phyloP scores from a whole-genome alignment of 768 basidiomycete genomes.

The Candolleomyces eurysporus region DNA sequence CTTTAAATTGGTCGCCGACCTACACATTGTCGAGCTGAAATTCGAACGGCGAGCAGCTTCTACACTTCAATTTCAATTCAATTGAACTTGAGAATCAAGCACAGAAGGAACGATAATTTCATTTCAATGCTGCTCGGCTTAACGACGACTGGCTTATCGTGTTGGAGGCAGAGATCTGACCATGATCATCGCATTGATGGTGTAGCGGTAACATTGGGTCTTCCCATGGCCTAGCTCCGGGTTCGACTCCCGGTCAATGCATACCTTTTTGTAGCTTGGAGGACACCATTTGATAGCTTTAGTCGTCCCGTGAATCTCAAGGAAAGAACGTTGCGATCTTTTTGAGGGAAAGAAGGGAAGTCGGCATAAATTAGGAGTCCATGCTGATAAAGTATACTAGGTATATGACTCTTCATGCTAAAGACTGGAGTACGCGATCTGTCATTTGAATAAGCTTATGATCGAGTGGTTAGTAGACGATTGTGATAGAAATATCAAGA shows the following conservation, averaged over 20 bases:
- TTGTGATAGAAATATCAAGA: slow-evolving; percentile 2
- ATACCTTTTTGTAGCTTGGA: slow-evolving; percentile 12
- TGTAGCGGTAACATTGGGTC: slow-evolving; percentile 84
- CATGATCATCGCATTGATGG: slow-evolving; percentile 44
- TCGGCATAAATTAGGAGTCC: slow-evolving; percentile 4
- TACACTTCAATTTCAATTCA: too few species aligned
- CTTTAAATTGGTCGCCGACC: too few species aligned
- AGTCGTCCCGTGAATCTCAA: too few species aligned
- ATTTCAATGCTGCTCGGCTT: too few species aligned
- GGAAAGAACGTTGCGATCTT: too few species aligned
- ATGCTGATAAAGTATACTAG: slow-evolving; percentile 7
- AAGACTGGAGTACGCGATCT: slow-evolving; percentile 58
- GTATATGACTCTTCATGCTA: slow-evolving; percentile 38
- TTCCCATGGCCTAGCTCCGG: slow-evolving; percentile 68
- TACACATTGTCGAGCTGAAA: too few species aligned
- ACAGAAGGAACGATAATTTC: too few species aligned
- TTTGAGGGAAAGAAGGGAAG: too few species aligned
- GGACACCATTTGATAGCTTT: not conserved
- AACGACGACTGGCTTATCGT: too few species aligned
- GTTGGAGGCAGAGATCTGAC: too few species aligned
- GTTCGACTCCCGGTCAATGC: slow-evolving; percentile 56
- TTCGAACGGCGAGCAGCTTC: too few species aligned
- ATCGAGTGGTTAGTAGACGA: not conserved
- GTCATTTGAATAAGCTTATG: slow-evolving; percentile 65
- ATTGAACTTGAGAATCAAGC: too few species aligned